Base-by-base conservation (phyloP, 2,329 filamentous ascomycete species). In the Zymoseptoria passerinii region DNA sequence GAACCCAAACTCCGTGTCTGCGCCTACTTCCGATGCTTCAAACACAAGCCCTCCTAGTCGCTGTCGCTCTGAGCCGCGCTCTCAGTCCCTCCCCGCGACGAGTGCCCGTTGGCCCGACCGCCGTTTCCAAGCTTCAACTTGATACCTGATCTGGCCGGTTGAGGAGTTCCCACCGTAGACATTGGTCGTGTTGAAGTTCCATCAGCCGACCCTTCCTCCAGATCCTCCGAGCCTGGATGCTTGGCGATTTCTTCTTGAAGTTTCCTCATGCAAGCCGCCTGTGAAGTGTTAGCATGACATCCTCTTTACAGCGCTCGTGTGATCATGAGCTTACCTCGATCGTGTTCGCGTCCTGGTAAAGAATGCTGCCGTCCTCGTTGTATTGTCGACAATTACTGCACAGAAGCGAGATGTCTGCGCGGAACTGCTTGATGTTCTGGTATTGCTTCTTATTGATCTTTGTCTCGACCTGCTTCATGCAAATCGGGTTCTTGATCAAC, bases 401-500 rank as follows among this genome's bases (percentile, higher is more conserved):
- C 74, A 99, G 83, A 63, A 92, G 77, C 54, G 85, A 83, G 62
- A 99, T 86, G 70, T 99, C 95, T 65, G 83, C 84, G 57, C 85
- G 83, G 80, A 99, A 84, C 66, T 92, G 89, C 70, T 83, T 85
- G 61, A 96, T 76, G 68, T 83, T 88, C 66, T 83, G 84, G 74
- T 99, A 99, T 71, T 96, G 90, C 70, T 95, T 90, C 75, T 90
- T 92, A 78, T 96, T 96, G 77, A 99, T 96, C 79, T 90, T 92
- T 72, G 88, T 89, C 72, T 90, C 85, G 70, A 99, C 96, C 72
- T 91, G 86, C 67, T 96, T 94, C 88, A 97, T 96, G 70, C 89
- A 92, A 70, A 99, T 96, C 0, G 94, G 94, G 56, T 86, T 87
- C 70, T 87, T 84, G 72, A 99, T 99, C 73, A 96, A 85, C 71